Evolutionary conservation across 2,329 filamentous ascomycete species (phyloP).

Genomic region (Colletotrichum phormii): DNA sequence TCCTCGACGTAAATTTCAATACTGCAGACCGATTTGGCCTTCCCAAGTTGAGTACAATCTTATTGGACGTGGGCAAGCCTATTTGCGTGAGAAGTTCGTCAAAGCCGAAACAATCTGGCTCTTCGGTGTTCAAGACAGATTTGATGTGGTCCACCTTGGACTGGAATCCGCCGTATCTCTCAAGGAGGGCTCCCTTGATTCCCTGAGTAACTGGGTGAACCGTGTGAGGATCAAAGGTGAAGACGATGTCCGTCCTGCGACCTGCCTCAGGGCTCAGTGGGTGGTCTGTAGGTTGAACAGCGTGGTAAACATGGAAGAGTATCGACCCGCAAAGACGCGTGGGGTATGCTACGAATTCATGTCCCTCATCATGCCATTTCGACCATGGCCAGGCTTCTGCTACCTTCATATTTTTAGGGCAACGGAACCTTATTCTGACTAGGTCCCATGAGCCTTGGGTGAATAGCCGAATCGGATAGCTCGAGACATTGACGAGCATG

Average conservation of each 20-base stretch:
- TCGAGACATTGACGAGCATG: not conserved
- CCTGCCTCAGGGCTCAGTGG: too few relatives aligned
- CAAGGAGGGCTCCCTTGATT: not conserved
- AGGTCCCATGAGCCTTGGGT: not conserved
- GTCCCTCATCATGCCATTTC: not conserved
- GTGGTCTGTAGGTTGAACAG: too few relatives aligned
- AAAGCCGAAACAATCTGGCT: not conserved
- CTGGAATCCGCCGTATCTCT: not conserved
- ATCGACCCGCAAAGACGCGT: not conserved
- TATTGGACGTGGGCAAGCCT: not conserved
- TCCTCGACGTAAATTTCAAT: not conserved
- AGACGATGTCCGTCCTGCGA: not conserved
- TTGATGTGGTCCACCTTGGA: not conserved
- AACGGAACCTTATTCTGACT: not conserved
- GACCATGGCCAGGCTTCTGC: not conserved
- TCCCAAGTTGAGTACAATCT: not conserved
- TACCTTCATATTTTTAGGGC: not conserved
- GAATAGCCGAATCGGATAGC: not conserved
- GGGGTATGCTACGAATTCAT: not conserved
- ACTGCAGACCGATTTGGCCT: not conserved
- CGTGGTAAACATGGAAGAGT: not conserved
- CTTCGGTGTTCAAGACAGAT: not conserved
- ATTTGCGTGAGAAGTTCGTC: not conserved
- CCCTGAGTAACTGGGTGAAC: too few relatives aligned
- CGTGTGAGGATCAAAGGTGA: not conserved